Percentiles rank a stretch among this genome's conserved stretches.
These are phyloP conservation scores for Kurtzmaniella fragi DNA, from an alignment of 805 yeast genomes.

Conservation along the genomic window DNA sequence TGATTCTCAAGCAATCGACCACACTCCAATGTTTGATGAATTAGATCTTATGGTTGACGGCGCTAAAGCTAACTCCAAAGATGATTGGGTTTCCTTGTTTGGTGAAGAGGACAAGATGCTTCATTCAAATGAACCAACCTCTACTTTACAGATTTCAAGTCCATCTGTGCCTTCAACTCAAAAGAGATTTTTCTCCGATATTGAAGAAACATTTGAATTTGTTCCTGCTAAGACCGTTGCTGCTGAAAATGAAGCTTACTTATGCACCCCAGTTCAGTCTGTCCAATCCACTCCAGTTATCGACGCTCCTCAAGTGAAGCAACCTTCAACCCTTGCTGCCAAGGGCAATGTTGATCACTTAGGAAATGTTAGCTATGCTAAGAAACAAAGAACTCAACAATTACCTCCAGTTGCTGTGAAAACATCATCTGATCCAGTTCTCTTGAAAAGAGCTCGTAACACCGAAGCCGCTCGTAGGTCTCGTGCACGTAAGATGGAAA, in stretches of 20 bases:
- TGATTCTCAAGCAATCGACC: constrained; percentile 29
- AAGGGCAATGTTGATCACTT: constrained; percentile 53
- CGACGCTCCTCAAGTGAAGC: constrained; percentile 10
- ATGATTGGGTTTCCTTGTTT: constrained; percentile 64
- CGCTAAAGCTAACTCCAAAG: constrained; percentile 31
- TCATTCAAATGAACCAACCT: constrained; percentile 13
- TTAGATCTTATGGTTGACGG: constrained; percentile 39
- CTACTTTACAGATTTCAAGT: constrained; percentile 10
- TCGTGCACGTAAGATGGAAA: constrained; percentile 85
- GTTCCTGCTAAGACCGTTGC: constrained; percentile 6
- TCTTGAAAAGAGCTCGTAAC: constrained; percentile 89
- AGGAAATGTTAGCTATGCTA: constrained; percentile 71
- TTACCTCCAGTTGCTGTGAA: constrained; percentile 61
- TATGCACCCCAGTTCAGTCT: constrained; percentile 27
- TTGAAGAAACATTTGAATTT: constrained; percentile 21
- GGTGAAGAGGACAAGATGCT: constrained; percentile 13
- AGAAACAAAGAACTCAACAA: constrained; percentile 71
- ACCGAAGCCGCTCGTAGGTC: constrained; percentile 98
- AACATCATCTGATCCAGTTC: constrained; percentile 54
- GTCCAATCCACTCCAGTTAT: constrained; percentile 30
- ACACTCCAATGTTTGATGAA: constrained; percentile 61
- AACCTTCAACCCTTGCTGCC: constrained; percentile 5
- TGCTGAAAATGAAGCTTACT: constrained; percentile 11
- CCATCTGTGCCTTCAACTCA: constrained; percentile 7
- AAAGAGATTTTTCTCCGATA: constrained; percentile 18